phyloP scores from a whole-genome alignment of 1,284 basidiomycete species.

The Fomitiporia mediterranea region DNA sequence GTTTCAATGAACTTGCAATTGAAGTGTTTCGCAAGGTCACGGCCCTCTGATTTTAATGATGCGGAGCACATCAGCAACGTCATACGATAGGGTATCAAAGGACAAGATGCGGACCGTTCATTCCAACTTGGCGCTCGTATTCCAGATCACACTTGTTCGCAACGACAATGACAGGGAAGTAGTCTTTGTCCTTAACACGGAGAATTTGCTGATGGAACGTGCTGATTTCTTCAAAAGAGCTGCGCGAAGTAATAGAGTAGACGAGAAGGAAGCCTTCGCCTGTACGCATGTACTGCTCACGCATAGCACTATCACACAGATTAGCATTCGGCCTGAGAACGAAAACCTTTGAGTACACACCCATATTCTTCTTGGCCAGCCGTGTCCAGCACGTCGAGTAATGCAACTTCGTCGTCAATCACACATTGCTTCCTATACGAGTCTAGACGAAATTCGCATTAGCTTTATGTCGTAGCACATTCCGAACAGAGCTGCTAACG shows the following conservation, averaged over 20 bases:
- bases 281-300: slow-evolving; percentile 96
- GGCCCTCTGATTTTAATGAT: slow-evolving; percentile 69
- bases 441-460: slow-evolving; percentile 59
- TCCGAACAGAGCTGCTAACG: slow-evolving; percentile 36
- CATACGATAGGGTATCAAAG: slow-evolving; percentile 4
- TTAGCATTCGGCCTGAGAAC: slow-evolving; percentile 14
- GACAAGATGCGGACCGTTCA: slow-evolving; percentile 66
- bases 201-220: slow-evolving; percentile 98
- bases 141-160: slow-evolving; percentile 99
- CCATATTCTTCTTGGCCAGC: slow-evolving; percentile 99
- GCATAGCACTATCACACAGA: slow-evolving; percentile 71
- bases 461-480: no score
- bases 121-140: slow-evolving; percentile 95
- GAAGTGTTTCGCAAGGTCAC: slow-evolving; percentile 94
- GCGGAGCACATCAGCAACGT: not conserved
- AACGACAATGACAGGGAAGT: slow-evolving; percentile 96
- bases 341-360: slow-evolving; percentile 43
- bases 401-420: slow-evolving; percentile 96
- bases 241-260: slow-evolving; percentile 97
- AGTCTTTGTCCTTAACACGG: slow-evolving; percentile 95
- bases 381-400: slow-evolving; percentile 97
- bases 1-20: slow-evolving; percentile 98
- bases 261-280: slow-evolving; percentile 99
- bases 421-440: slow-evolving; percentile 95
- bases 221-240: slow-evolving; percentile 96